Conservation (phyloP, 805 yeast genomes). For the Starmerella gropengiesseri region DNA sequence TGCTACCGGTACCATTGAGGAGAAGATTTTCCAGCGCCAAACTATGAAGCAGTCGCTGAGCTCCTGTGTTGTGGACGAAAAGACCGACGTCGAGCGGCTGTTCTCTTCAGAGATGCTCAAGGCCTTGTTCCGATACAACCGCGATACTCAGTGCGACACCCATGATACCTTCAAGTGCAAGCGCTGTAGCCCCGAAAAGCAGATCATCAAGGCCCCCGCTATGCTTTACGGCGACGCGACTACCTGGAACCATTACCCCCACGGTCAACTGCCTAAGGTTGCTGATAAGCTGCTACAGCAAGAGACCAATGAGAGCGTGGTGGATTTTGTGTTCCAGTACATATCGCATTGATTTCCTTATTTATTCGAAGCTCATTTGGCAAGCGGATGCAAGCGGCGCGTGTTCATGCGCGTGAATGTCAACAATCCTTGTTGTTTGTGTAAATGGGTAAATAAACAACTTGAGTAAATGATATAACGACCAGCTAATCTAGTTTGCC, state of each 20-base stretch:
- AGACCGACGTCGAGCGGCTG: slow-evolving; percentile 85
- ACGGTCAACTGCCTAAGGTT: slow-evolving; percentile 42
- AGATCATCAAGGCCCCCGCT: slow-evolving; percentile 56
- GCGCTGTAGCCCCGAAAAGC: slow-evolving; percentile 58
- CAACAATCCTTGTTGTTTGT: background rate
- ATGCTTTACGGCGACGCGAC: slow-evolving; percentile 97
- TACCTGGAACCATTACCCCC: slow-evolving; percentile 87
- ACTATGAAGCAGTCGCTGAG: slow-evolving; percentile 86
- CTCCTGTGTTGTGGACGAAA: slow-evolving; percentile 94
- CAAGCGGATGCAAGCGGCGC: no score
- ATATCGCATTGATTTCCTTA: slow-evolving; percentile 52
- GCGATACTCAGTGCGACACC: slow-evolving; percentile 69
- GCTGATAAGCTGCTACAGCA: slow-evolving; percentile 70
- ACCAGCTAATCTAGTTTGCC: slow-evolving; percentile 20
- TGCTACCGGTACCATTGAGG: slow-evolving; percentile 91
- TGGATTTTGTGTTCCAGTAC: slow-evolving; percentile 85
- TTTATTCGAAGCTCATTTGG: background rate
- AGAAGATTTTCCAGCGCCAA: slow-evolving; percentile 90
- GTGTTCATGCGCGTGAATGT: background rate
- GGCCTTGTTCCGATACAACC: slow-evolving; percentile 61
- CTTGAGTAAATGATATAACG: background rate
- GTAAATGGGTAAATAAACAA: background rate
- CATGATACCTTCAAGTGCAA: slow-evolving; percentile 86
- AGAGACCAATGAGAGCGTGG: slow-evolving; percentile 52
- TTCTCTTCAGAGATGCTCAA: slow-evolving; percentile 74